Evolutionary conservation across 306 rosid genomes (phyloP), one percentile per base, ranked within the genome.

Genomic region (Hippophae gyantsensis): DNA sequence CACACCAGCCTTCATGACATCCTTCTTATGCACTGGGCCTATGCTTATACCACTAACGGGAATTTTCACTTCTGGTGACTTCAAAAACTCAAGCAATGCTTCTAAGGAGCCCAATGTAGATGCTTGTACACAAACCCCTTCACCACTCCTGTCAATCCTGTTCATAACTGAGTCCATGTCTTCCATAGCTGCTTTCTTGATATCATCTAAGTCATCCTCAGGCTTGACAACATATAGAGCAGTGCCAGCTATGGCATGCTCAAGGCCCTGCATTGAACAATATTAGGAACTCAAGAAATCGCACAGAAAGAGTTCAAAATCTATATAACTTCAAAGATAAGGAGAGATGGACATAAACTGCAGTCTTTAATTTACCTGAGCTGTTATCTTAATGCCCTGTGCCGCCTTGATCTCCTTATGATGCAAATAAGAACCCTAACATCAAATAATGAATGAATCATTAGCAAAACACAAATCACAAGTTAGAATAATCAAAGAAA

Each of bases 321-420:
- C 7, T 12, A 48, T 43, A n/a, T 8, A n/a, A 48, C 8, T 6
- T 9, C 40, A 51, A 38, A 10, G 10, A 8, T 6, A 51, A 13
- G 14, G 44, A 56, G 13, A 9, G 42, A 48, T 66, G 57, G 42
- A 40, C 48, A 65, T 45, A 54, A n/a, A 65, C 9, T 60, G 46
- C 42, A 70, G 56, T 54, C 52, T 58, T 69, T 27, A 72, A 69
- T 67, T 73, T 77, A 92, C 99, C 95, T 88, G 97, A 48, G 89
- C 97, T 49, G 97, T 73, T 67, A 92, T 92, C 76, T 88, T 92
- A 65, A 92, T 92, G 61, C 99, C 99, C 82, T 85, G 89, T 13
- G 99, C 95, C 76, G 97, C 99, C 84, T 92, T 92, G 82, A 88
- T 92, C 84, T 88, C 72, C 81, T 85, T 88, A 72, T 92, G 95